phyloP scores from a whole-genome alignment of 2,329 filamentous ascomycete species.

The Amauroascus niger region DNA sequence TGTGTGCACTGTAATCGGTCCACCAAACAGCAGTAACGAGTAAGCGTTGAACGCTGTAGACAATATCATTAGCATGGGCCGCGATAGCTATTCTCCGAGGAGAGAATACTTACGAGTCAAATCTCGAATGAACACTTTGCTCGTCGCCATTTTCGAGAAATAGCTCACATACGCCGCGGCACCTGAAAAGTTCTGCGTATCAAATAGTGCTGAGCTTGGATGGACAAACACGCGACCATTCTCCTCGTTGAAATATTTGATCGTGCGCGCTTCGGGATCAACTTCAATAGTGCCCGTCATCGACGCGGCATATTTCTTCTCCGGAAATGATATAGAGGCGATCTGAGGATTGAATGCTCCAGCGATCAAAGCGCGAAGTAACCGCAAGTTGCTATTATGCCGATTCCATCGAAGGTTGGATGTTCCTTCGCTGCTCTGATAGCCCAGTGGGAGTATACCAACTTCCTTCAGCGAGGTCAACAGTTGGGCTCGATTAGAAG shows the following conservation, averaged over 20 bases:
- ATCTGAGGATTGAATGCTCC: constrained; percentile 76
- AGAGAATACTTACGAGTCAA: constrained; percentile 61
- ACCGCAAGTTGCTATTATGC: constrained; percentile 33
- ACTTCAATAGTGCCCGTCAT: constrained; percentile 83
- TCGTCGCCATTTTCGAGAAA: constrained; percentile 84
- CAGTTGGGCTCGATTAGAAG: constrained; percentile 77
- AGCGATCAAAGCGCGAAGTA: constrained; percentile 61
- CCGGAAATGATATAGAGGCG: constrained; percentile 82
- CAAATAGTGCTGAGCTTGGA: constrained; percentile 77
- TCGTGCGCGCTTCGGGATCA: constrained; percentile 82
- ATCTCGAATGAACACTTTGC: constrained; percentile 84
- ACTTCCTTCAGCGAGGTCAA: constrained; percentile 76
- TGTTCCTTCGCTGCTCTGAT: constrained; percentile 32
- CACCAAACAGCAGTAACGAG: constrained; percentile 77
- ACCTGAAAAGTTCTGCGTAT: constrained; percentile 64
- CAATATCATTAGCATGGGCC: constrained; percentile 2
- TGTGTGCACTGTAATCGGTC: constrained; percentile 75
- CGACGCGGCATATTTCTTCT: constrained; percentile 86
- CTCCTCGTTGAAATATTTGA: constrained; percentile 85
- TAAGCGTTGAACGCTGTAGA: constrained; percentile 67
- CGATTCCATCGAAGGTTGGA: constrained; percentile 32
- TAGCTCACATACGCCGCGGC: constrained; percentile 74
- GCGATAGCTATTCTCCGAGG: not conserved
- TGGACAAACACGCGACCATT: constrained; percentile 87
- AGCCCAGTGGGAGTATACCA: constrained; percentile 58